Base-by-base conservation (phyloP, 2,329 filamentous ascomycete genomes). In the Trichoderma guizhouense region DNA sequence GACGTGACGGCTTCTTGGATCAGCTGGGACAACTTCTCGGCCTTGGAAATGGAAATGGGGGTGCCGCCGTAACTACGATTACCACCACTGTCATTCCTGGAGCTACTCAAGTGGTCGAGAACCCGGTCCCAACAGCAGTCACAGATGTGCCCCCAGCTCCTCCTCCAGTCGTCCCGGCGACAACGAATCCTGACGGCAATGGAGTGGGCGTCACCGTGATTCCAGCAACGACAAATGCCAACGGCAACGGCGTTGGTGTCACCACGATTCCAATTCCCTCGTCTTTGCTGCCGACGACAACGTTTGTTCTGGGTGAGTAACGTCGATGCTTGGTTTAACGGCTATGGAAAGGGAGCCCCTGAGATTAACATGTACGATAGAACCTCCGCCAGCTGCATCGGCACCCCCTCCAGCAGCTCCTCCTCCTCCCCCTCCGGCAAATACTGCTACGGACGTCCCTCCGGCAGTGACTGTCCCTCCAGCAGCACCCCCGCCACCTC, bases 241-340 rank as follows among this genome's bases (percentile, higher is more conserved):
- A 51, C 47, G 47, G 47, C n/a, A 51, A 51, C 47, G 47, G 47
- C 9, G 47, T 51, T 21, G 47, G 47, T 21, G 47, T 51, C n/a
- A 51, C n/a, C 18, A 79, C 76, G 21, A 69, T 81, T 51, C 77
- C 79, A 24, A 77, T 81, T 36, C 66, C 75, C 7, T 53, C 74
- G 32, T 77, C 76, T 32, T 71, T 71, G 2, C 71, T 79, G 58
- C 78, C 79, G 18, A 79, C 67, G n/a, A 81, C 79, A 7, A 81
- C 78, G n/a, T 73, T 77, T 34, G 51, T 36, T 14, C 36, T 32
- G n/a, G 51, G 71, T 72, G 18, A 72, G 70, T 61, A 21, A 4
- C 15, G 28, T 39, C 3, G 7, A 58, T 24, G 24, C 34, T 15
- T 24, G 14, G n/a, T 26, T 15, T 18, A 26, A 61, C n/a, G 11